Conservation (phyloP, 441 rosid genomes). For the Erodium trifolium region DNA sequence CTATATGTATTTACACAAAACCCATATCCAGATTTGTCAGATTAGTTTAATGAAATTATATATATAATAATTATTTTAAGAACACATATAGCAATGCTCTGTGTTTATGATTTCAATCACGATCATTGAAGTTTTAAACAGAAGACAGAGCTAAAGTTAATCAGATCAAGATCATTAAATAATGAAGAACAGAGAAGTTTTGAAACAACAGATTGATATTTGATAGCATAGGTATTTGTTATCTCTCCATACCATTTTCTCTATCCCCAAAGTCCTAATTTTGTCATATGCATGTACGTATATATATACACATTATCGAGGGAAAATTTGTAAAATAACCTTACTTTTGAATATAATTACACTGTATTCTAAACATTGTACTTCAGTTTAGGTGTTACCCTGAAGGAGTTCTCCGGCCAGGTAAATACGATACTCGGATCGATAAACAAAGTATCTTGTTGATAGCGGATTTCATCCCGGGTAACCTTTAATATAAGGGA, state of each 20-base stretch:
- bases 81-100: too few relatives aligned
- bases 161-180: not conserved
- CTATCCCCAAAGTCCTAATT: not conserved
- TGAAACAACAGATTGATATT: not conserved
- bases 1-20: not conserved
- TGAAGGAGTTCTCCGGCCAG: too few relatives aligned
- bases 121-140: not conserved
- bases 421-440: too few relatives aligned
- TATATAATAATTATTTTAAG: not conserved
- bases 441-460: too few relatives aligned
- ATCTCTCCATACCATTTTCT: not conserved
- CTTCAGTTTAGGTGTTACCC: too few relatives aligned
- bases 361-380: too few relatives aligned
- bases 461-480: too few relatives aligned
- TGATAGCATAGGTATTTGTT: not conserved
- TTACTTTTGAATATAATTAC: too few relatives aligned
- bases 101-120: not conserved
- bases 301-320: too few relatives aligned
- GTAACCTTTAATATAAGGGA: too few relatives aligned
- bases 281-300: not conserved
- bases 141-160: not conserved
- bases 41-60: not conserved
- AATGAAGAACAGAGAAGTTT: not conserved
- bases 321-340: too few relatives aligned
- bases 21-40: not conserved